Percentiles rank a stretch among this genome's conserved stretches.
Evolutionary conservation across 257 asterid genomes (phyloP).

Genomic region (Primulina tabacum): DNA sequence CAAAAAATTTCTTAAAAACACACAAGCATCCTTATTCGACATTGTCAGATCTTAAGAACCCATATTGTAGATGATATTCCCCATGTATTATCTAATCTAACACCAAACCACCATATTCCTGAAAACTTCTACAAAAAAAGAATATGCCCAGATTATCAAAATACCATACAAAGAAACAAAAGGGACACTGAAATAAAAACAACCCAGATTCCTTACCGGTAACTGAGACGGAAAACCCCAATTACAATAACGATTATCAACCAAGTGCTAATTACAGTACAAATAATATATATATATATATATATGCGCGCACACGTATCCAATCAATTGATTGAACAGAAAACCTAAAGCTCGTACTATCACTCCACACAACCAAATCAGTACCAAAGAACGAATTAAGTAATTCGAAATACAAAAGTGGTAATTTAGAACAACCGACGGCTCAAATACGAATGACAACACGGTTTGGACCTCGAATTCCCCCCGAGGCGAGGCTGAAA

Average conservation of each 20-base stretch:
- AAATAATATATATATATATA: too few species aligned
- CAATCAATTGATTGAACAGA: too few species aligned
- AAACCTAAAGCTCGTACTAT: not conserved
- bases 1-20: slow-evolving; percentile 1
- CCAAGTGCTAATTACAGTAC: not conserved
- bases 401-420: not conserved
- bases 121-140: not conserved
- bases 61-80: slow-evolving; percentile 5
- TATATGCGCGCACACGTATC: too few species aligned
- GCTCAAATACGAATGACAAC: not conserved
- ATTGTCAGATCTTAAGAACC: slow-evolving; percentile 6
- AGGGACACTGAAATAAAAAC: not conserved
- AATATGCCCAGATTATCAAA: not conserved
- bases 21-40: not conserved
- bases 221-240: not conserved
- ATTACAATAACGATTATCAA: not conserved
- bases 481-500: not conserved
- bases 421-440: not conserved
- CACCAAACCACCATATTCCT: slow-evolving; percentile 8
- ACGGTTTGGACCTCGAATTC: not conserved
- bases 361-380: not conserved
- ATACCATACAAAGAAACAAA: not conserved
- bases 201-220: not conserved
- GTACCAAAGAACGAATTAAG: not conserved
- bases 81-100: not conserved